Evolutionary conservation across 805 yeast genomes (phyloP), one percentile per base, ranked within the genome.

Genomic region (Zygotorulaspora danielsina): DNA sequence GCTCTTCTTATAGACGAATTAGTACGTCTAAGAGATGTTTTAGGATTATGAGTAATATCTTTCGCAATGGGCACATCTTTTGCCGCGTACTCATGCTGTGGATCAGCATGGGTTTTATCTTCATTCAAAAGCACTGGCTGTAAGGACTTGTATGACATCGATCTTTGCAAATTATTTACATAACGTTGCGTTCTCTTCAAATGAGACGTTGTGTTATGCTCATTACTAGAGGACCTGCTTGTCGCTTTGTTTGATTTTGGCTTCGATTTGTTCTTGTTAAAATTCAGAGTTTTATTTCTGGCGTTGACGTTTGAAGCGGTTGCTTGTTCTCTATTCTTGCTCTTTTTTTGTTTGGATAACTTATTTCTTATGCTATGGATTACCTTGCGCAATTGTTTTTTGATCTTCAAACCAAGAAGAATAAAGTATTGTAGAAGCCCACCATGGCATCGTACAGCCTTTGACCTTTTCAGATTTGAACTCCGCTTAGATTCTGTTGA

Each of bases 371-470:
- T 39, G 2, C 58, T 55, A 8, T 46, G 30, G 36, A 63, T 55
- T 54, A 65, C 49, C 19, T 46, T 55, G 20, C 42, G 57, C 18
- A 61, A 32, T 33, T 44, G 48, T n/a, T 38, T 51, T 24, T 49
- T 57, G 16, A 60, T 46, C 11, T 48, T 51, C 6, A 44, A 34
- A 11, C 64, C 66, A 35, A 60, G 22, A 15, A 39, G 35, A 10
- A 51, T 50, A 34, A 66, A 50, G 34, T 55, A 61, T 9, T 62
- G 46, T 20, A 67, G 49, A 48, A 69, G 54, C 11, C 71, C 71
- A 32, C 69, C 64, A 31, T 61, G 59, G 42, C 65, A 65, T 41
- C 61, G 61, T 21, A 67, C 52, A 5, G 70, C 72, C 32, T 62
- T 54, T 1, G 65, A 53, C 40, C 54, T 50, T 33, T 48, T 53